These are phyloP conservation scores for Brassica rapa DNA, from an alignment of 345 rosid genomes.

Conservation along the genomic window DNA sequence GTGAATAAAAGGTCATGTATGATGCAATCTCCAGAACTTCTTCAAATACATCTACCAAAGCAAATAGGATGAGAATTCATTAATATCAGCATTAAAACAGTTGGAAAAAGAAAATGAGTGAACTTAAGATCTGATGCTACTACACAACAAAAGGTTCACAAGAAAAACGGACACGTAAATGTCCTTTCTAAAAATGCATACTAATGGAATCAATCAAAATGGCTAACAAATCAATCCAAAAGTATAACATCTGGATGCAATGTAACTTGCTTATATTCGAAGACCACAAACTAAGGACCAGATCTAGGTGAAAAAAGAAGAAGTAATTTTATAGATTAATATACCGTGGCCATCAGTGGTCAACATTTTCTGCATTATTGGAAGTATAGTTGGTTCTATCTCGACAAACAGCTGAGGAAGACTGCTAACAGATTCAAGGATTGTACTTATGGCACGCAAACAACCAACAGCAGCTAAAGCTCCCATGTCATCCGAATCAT, in stretches of 20 bases:
- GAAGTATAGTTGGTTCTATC: background rate
- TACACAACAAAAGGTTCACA: constrained; percentile 13
- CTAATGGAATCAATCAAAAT: background rate
- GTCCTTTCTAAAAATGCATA: background rate
- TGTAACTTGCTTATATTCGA: background rate
- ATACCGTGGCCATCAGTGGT: background rate
- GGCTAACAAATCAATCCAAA: background rate
- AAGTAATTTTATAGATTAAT: background rate
- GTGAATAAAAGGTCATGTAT: constrained; percentile 94
- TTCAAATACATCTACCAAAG: constrained; percentile 90
- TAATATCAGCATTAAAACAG: background rate
- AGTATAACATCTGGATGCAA: background rate
- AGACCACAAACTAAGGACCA: background rate
- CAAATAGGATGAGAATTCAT: constrained; percentile 17
- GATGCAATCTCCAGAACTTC: constrained; percentile 97
- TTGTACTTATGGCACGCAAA: constrained; percentile 4
- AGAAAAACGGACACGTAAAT: background rate
- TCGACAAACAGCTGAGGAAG: background rate
- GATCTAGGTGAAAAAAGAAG: background rate
- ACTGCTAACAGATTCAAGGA: constrained; percentile 1
- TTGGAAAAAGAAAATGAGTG: constrained; percentile 10
- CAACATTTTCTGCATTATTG: constrained; percentile 1
- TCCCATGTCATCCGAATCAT: constrained; percentile 1
- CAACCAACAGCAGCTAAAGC: constrained; percentile 3
- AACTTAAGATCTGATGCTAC: constrained; percentile 22